phyloP scores from a whole-genome alignment of 495 filamentous ascomycete species.

The Haplographium delicatum region DNA sequence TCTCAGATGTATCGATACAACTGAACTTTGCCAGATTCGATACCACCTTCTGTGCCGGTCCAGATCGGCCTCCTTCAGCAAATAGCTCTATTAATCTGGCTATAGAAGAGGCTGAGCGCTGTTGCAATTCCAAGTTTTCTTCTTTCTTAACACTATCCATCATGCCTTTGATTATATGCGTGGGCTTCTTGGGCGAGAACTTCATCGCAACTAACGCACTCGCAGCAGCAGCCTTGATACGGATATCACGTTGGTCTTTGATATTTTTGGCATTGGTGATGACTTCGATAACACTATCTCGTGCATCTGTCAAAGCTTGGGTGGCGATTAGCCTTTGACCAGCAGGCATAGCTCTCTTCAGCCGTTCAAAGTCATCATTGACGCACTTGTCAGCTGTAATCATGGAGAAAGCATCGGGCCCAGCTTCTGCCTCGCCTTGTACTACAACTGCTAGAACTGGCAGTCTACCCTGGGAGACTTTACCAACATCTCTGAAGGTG shows the following conservation, averaged over 20 bases:
- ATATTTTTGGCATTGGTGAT: constrained; percentile 72
- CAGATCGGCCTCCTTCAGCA: constrained; percentile 64
- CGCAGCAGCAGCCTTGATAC: constrained; percentile 80
- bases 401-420: constrained; percentile 85
- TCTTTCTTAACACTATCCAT: constrained; percentile 98
- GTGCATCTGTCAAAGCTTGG: constrained; percentile 69
- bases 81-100: constrained; percentile 82
- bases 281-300: constrained; percentile 57
- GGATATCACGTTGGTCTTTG: constrained; percentile 79
- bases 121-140: constrained; percentile 85
- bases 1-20: constrained; percentile 94
- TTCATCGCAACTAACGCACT: constrained; percentile 82
- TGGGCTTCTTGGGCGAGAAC: constrained; percentile 84
- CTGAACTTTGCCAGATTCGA: constrained; percentile 93
- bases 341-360: constrained; percentile 79
- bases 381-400: constrained; percentile 81
- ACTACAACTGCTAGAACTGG: constrained; percentile 81
- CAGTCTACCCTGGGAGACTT: constrained; percentile 64
- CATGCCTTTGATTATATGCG: constrained; percentile 83
- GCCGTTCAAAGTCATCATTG: constrained; percentile 71
- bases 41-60: constrained; percentile 88
- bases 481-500: constrained; percentile 80
- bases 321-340: constrained; percentile 75
- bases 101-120: constrained; percentile 78
- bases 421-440: constrained; percentile 85